These are phyloP conservation scores for Cornus suecica DNA, from an alignment of 148 eudicot species.

Conservation along the genomic window DNA sequence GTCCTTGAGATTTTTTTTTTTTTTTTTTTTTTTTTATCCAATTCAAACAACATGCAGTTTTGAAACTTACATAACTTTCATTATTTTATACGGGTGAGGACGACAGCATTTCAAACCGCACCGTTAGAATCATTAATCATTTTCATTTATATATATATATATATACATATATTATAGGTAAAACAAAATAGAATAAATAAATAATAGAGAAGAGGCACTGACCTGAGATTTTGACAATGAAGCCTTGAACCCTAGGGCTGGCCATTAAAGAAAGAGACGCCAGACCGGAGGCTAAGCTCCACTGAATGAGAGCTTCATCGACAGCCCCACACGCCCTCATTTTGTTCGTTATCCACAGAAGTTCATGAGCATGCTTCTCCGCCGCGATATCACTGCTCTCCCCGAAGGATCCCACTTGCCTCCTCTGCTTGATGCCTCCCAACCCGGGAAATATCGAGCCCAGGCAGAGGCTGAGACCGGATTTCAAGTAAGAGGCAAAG, in stretches of 20 bases:
- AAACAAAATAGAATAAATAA: too few relatives aligned
- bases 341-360: conserved; percentile 31
- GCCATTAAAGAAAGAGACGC: conserved; percentile 26
- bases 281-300: conserved; percentile 31
- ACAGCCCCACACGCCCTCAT: conserved; percentile 22
- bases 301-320: conserved; percentile 29
- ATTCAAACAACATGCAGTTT: too few relatives aligned
- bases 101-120: too few relatives aligned
- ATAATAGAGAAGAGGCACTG: background rate
- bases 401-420: background rate
- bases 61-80: too few relatives aligned
- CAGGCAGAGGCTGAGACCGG: conserved; percentile 10
- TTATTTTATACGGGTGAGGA: too few relatives aligned
- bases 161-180: background rate
- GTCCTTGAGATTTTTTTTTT: too few relatives aligned
- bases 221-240: conserved; percentile 31
- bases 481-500: conserved; percentile 10
- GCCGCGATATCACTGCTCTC: conserved; percentile 15
- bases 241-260: conserved; percentile 30
- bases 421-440: background rate
- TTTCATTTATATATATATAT: background rate
- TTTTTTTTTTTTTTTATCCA: too few relatives aligned
- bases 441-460: conserved; percentile 9
- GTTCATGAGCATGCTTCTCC: conserved; percentile 35
- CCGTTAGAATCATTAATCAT: too few relatives aligned